Evolutionary conservation across 2,329 filamentous ascomycete species (phyloP).

Genomic region (Lachnellula arida): DNA sequence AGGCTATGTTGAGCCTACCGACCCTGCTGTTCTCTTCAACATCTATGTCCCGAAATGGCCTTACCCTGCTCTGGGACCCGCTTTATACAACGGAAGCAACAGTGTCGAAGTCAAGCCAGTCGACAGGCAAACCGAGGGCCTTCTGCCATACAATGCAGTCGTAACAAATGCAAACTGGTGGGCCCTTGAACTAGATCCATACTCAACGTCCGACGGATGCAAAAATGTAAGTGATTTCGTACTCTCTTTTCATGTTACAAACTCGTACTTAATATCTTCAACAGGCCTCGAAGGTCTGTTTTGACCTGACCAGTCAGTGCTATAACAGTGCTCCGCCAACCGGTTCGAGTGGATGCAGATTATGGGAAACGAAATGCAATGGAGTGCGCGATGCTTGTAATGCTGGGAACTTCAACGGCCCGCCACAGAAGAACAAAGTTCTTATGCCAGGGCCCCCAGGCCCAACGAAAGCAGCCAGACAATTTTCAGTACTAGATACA

Average conservation of each 20-base stretch:
- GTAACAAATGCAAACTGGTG: conserved; percentile 71
- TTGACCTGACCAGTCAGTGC: conserved; percentile 54
- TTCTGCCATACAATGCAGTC: conserved; percentile 52
- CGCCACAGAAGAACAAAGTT: conserved; percentile 39
- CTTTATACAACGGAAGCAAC: conserved; percentile 20
- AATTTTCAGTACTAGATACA: not conserved
- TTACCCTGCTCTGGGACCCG: conserved; percentile 56
- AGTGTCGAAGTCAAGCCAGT: conserved; percentile 5
- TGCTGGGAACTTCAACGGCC: conserved; percentile 42
- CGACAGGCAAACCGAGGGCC: conserved; percentile 41
- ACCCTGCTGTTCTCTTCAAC: conserved; percentile 58
- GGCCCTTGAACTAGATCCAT: conserved; percentile 54
- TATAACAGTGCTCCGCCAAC: conserved; percentile 54
- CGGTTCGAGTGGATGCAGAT: conserved; percentile 53
- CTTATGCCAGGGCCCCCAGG: conserved; percentile 25
- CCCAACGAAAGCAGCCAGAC: too few species aligned
- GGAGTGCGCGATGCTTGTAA: conserved; percentile 41
- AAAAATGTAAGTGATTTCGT: conserved; percentile 42
- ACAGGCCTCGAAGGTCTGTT: conserved; percentile 49
- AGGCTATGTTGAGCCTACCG: conserved; percentile 52
- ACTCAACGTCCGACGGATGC: conserved; percentile 52
- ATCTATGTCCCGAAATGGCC: conserved; percentile 53
- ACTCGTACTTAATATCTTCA: not conserved
- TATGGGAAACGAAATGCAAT: conserved; percentile 60
- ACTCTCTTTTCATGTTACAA: not conserved